Evolutionary conservation across 176 grass and related monocot genomes (phyloP).

Genomic region (Tillandsia leiboldiana): DNA sequence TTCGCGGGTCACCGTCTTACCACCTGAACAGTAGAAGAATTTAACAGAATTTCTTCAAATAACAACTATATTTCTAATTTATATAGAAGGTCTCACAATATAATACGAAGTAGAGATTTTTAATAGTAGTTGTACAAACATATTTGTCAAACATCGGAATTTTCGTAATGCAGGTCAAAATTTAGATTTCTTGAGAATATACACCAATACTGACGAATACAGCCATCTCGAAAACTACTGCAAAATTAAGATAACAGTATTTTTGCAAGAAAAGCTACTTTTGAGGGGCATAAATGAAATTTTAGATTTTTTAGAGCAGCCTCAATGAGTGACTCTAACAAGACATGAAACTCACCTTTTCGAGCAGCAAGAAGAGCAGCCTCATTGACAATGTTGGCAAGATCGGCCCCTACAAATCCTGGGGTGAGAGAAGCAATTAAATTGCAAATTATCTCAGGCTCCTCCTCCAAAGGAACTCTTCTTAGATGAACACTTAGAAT

Average conservation of each 20-base stretch:
- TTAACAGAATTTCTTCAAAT: neutral
- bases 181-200: too few species aligned
- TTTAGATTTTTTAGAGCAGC: too few species aligned
- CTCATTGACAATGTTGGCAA: conserved; percentile 88
- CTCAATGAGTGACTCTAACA: neutral
- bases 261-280: too few species aligned
- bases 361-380: conserved; percentile 75
- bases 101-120: neutral
- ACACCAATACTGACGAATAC: too few species aligned
- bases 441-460: conserved; percentile 53
- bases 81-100: neutral
- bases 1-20: conserved; percentile 53
- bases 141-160: too few species aligned
- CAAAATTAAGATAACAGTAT: too few species aligned
- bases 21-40: conserved; percentile 35
- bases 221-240: too few species aligned
- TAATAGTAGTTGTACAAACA: neutral
- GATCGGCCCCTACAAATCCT: conserved; percentile 82
- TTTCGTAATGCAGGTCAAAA: neutral
- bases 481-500: conserved; percentile 84
- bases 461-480: conserved; percentile 70
- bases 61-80: neutral
- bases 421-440: conserved; percentile 71
- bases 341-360: conserved; percentile 39
- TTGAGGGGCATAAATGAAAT: neutral